phyloP scores from a whole-genome alignment of 2,329 filamentous ascomycete genomes.

The Microdochium paspali region DNA sequence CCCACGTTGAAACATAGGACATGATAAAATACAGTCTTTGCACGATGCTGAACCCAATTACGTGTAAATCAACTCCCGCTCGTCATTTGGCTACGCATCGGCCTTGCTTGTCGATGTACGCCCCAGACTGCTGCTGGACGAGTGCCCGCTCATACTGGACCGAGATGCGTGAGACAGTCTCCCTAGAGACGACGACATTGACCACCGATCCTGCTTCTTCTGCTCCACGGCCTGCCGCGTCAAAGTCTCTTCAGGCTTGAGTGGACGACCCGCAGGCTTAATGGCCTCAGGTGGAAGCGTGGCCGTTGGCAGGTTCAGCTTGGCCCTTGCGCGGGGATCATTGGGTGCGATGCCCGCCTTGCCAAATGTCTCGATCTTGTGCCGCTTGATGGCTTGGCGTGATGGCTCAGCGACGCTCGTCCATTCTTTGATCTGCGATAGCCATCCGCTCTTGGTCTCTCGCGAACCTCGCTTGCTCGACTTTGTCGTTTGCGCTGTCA shows the following conservation, averaged over 20 bases:
- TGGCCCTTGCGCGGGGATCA: constrained; percentile 32
- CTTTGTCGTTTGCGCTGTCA: constrained; percentile 5
- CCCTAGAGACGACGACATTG: constrained; percentile 1
- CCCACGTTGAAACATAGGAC: too few species aligned
- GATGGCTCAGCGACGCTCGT: constrained; percentile 39
- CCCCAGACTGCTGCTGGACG: constrained; percentile 13
- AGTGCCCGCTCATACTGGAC: constrained; percentile 13
- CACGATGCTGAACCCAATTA: constrained; percentile 5
- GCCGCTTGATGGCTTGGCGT: constrained; percentile 34
- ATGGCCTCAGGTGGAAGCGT: constrained; percentile 34
- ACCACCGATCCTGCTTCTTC: constrained; percentile 18
- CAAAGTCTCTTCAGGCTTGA: constrained; percentile 34
- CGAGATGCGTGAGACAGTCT: constrained; percentile 9
- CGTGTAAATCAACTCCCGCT: neutral
- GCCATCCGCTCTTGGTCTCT: constrained; percentile 24
- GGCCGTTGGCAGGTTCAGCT: constrained; percentile 35
- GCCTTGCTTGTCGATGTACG: constrained; percentile 4
- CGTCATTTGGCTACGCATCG: constrained; percentile 1
- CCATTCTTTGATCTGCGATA: constrained; percentile 37
- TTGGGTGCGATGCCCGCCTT: constrained; percentile 32
- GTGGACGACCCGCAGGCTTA: constrained; percentile 30
- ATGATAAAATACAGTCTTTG: too few species aligned
- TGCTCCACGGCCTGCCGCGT: constrained; percentile 22
- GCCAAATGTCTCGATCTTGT: constrained; percentile 31
- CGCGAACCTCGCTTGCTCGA: constrained; percentile 15